Percentiles rank a stretch among this genome's conserved stretches.
Conservation (phyloP, 495 filamentous ascomycete genomes). For the Aspergillus conjunctus region DNA sequence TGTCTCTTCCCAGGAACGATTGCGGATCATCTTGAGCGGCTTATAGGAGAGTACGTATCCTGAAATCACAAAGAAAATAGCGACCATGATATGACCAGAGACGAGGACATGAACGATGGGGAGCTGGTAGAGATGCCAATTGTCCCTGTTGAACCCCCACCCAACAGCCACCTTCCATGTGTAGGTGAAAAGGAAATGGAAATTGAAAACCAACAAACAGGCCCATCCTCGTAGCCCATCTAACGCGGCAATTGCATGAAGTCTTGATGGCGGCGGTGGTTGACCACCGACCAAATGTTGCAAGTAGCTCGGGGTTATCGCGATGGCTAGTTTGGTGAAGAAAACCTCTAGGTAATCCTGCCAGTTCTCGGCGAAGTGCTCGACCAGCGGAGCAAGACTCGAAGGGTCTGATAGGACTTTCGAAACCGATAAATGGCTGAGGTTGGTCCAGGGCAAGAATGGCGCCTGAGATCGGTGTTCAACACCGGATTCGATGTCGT, state of each 20-base stretch:
- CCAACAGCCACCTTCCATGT: slow-evolving; percentile 50
- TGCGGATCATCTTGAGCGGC: slow-evolving; percentile 60
- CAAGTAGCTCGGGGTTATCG: slow-evolving; percentile 44
- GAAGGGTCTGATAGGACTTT: slow-evolving; percentile 35
- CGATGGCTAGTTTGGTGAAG: slow-evolving; percentile 38
- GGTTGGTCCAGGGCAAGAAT: slow-evolving; percentile 13
- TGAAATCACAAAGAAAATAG: slow-evolving; percentile 74
- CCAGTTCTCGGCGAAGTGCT: slow-evolving; percentile 35
- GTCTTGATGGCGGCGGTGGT: slow-evolving; percentile 32
- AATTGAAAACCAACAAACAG: slow-evolving; percentile 55
- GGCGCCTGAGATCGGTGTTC: slow-evolving; percentile 10
- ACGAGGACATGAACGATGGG: slow-evolving; percentile 65
- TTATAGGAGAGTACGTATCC: slow-evolving; percentile 70
- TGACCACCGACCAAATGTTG: slow-evolving; percentile 43
- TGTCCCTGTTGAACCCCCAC: slow-evolving; percentile 52
- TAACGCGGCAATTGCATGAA: slow-evolving; percentile 50
- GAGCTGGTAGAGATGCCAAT: slow-evolving; percentile 60
- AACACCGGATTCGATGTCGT: slow-evolving; percentile 36
- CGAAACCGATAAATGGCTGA: slow-evolving; percentile 28
- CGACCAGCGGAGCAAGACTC: slow-evolving; percentile 21
- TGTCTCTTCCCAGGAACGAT: slow-evolving; percentile 52
- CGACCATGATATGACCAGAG: slow-evolving; percentile 69
- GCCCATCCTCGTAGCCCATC: slow-evolving; percentile 56
- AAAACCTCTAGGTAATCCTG: slow-evolving; percentile 29
- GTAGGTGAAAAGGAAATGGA: slow-evolving; percentile 56